Evolutionary conservation across 805 yeast species (phyloP), one percentile per base, ranked within the genome.

Genomic region (Cyberlindnera saturnus): DNA sequence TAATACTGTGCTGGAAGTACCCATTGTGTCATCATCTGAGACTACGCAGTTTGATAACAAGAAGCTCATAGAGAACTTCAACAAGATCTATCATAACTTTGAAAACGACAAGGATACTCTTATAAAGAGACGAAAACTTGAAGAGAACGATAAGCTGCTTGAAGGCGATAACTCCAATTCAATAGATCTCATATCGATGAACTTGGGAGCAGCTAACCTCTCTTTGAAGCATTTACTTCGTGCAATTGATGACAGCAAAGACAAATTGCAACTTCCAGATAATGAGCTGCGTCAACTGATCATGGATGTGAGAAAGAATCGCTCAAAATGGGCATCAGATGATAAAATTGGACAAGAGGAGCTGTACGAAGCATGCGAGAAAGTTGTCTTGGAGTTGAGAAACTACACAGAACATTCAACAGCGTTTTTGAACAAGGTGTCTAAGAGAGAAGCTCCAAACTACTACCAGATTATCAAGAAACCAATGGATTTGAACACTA

Each of bases 251-350:
- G 78, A 75, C 20, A 79, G 84, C 46, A 77, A 96, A 54, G 86
- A 87, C n/a, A 76, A 78, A 46, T 67, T 91, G 43, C 70, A 73
- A 16, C 69, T 93, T 29, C 80, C 87, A 10, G 98, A 91, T 56
- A 70, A 77, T 43, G 98, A 93, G 60, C 74, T 93, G 43, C 78
- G 91, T 46, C 84, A 84, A 47, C 69, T 93, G 49, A 82, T 93
- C 42, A 77, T 86, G 74, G 99, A 93, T 59, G 98, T 93, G 9
- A 74, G 97, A 39, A 93, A 90, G 55, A 91, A 90, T 59, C 71
- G 98, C 46, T 95, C 98, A 0, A 93, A 93, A 64, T 93, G 99
- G 99, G 95, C 97, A 8, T 86, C 86, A 45, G 97, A 93, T 59
- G 96, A 90, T 45, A 74, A 86, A 48, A 81, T 93, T 36, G 99